Conservation (phyloP, 1,284 basidiomycete species). For the Austroboletus novae-zelandiae region DNA sequence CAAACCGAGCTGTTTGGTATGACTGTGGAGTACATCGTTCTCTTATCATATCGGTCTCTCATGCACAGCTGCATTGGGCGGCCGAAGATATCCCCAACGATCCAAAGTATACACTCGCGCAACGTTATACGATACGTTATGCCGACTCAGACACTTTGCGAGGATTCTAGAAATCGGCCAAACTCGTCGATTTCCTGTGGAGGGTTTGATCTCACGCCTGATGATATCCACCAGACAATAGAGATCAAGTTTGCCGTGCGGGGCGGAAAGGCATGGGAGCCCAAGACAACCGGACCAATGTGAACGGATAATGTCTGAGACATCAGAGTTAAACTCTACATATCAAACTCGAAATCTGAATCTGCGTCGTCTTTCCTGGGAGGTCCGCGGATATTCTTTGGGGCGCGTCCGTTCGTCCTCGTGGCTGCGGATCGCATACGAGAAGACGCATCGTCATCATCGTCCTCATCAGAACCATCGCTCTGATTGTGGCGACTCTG, state of each 20-base stretch:
- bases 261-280: slow-evolving; percentile 67
- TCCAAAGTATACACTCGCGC: slow-evolving; percentile 47
- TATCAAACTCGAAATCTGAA: slow-evolving; percentile 46
- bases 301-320: not conserved
- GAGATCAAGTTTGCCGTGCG: slow-evolving; percentile 54
- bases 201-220: slow-evolving; percentile 54
- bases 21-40: slow-evolving; percentile 69
- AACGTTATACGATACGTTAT: not conserved
- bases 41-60: slow-evolving; percentile 63
- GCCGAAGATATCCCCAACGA: slow-evolving; percentile 61
- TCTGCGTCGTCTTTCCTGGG: slow-evolving; percentile 55
- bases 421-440: slow-evolving; percentile 54
- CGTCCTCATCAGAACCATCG: slow-evolving; percentile 38
- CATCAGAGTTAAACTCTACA: slow-evolving; percentile 11
- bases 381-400: slow-evolving; percentile 56
- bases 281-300: slow-evolving; percentile 35
- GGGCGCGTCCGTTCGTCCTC: slow-evolving; percentile 49
- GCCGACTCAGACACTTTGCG: slow-evolving; percentile 58
- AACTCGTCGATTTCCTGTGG: slow-evolving; percentile 64
- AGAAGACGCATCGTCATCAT: slow-evolving; percentile 45
- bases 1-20: slow-evolving; percentile 53
- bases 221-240: slow-evolving; percentile 47
- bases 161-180: slow-evolving; percentile 58
- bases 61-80: slow-evolving; percentile 71
- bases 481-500: slow-evolving; percentile 34